Evolutionary conservation across 805 yeast genomes (phyloP), one percentile per base, ranked within the genome.

Genomic region (Sugiyamaella marilandica): DNA sequence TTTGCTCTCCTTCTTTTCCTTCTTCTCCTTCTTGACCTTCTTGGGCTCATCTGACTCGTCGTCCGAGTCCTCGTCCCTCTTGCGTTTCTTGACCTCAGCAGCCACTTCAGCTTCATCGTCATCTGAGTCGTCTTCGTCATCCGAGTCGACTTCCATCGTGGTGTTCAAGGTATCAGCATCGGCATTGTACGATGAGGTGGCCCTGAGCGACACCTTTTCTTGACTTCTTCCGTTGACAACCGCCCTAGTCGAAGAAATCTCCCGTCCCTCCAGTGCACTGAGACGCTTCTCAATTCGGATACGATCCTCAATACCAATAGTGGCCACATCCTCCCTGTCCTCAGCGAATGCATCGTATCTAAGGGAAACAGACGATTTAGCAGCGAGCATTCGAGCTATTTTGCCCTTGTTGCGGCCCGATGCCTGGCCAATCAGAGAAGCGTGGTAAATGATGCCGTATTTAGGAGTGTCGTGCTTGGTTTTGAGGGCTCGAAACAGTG

Each of bases 401-500:
- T 91, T 94, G 77, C 99, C 99, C 80, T 94, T 94, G 78, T 94
- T 94, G 75, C 87, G 87, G 74, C 97, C 97, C 49, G 95, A 80
- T 54, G 99, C 99, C 79, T 92, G 97, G 60, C 99, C 99, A 62
- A 94, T 95, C 59, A 94, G 79, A 31, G 97, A 88, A 54, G 98
- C 96, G 70, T 94, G 98, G 78, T 94, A 94, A 63, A 94, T 79
- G 65, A 94, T 78, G 77, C 99, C 99, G 69, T 94, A 94, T 74
- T 94, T 94, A 69, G 99, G 99, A 57, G 99, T 94, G 73, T 94
- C 96, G 66, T 91, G 97, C 75, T 94, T 94, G 55, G 99, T 94
- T 80, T 94, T 94, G 68, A 94, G 83, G 58, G 99, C 99, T 78
- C 99, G 85, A 82, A 94, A 94, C 56, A 94, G 79, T 41, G 99